These are phyloP conservation scores for Diaporthe helianthi DNA, from an alignment of 2,329 filamentous ascomycete species.

Conservation along the genomic window DNA sequence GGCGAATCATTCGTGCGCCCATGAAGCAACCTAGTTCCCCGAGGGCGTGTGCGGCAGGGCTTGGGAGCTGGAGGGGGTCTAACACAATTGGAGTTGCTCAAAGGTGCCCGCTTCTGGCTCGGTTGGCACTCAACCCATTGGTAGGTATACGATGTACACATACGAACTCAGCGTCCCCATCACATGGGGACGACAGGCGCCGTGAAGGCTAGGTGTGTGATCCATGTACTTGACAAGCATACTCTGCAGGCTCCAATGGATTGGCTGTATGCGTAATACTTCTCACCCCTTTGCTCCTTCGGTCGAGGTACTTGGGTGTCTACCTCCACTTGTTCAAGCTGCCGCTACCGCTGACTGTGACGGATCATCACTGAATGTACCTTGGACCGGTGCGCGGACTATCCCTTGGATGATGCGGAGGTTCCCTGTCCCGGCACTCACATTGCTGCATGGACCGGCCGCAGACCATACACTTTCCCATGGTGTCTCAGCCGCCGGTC, in stretches of 20 bases:
- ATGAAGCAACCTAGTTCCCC: background rate
- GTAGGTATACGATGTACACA: background rate
- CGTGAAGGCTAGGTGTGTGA: background rate
- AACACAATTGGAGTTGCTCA: slow-evolving; percentile 10
- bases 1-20: slow-evolving; percentile 3
- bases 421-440: background rate
- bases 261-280: background rate
- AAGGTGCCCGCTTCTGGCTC: background rate
- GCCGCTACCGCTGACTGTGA: background rate
- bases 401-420: background rate
- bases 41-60: slow-evolving; percentile 6
- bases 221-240: background rate
- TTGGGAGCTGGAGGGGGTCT: slow-evolving; percentile 14
- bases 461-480: background rate
- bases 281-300: background rate
- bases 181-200: background rate
- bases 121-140: background rate
- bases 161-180: background rate
- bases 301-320: background rate
- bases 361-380: background rate
- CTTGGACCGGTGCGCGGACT: too few relatives aligned
- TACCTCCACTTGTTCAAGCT: background rate
- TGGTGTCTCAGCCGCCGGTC: background rate
- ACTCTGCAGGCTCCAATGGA: background rate
- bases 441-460: background rate